phyloP scores from a whole-genome alignment of 139 green algal species.

The Zygnema cylindricum region DNA sequence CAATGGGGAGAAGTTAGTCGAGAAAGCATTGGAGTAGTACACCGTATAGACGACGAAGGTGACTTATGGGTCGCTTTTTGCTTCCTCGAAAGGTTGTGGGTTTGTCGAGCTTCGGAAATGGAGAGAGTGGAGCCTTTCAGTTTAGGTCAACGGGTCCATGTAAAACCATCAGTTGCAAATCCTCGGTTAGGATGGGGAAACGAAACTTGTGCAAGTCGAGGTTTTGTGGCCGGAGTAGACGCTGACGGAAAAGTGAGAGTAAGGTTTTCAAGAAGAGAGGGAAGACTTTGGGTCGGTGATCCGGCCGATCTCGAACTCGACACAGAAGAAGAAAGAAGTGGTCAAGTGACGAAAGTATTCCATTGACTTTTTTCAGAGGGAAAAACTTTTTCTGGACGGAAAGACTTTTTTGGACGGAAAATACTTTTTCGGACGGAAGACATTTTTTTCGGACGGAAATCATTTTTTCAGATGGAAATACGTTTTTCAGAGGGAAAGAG shows the following conservation, averaged over 20 bases:
- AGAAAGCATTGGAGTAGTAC: constrained; percentile 37
- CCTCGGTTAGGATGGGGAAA: constrained; percentile 35
- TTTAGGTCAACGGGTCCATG: constrained; percentile 9
- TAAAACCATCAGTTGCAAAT: constrained; percentile 24
- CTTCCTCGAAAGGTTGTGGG: constrained; percentile 31
- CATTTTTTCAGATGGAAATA: not conserved
- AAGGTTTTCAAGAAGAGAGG: constrained; percentile 20
- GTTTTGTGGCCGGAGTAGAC: constrained; percentile 35
- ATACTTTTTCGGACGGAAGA: not conserved
- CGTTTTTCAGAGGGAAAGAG: not conserved
- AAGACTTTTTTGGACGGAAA: not conserved
- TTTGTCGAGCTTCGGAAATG: constrained; percentile 23
- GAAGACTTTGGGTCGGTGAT: constrained; percentile 29
- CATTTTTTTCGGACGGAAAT: not conserved
- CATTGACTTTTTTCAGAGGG: no score
- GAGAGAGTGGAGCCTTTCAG: constrained; percentile 25
- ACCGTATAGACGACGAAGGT: constrained; percentile 30
- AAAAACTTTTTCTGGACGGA: not conserved
- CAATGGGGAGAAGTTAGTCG: constrained; percentile 45
- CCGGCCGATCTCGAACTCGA: constrained; percentile 34
- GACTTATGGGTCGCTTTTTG: constrained; percentile 35
- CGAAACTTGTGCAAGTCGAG: constrained; percentile 17
- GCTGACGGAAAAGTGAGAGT: constrained; percentile 26
- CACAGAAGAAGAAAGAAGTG: not conserved
- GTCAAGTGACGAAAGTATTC: not conserved